These are phyloP conservation scores for Tripidium arundinaceum DNA, from an alignment of 202 grass and related monocot species.

Conservation along the genomic window DNA sequence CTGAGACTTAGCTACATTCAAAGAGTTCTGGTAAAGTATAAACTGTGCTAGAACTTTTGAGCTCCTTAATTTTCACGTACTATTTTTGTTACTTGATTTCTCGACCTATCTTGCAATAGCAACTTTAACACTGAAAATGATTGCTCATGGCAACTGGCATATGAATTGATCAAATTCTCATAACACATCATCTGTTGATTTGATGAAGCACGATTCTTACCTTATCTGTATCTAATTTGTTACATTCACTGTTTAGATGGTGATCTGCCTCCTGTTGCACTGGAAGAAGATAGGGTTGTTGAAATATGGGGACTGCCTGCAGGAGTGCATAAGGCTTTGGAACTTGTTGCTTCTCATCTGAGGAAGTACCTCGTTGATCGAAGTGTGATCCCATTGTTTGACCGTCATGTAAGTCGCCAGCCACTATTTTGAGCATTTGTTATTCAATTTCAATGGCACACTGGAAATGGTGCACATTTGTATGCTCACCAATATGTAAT, in stretches of 20 bases:
- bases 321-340: constrained; percentile 48
- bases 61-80: neutral
- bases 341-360: constrained; percentile 62
- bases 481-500: constrained; percentile 6
- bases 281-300: constrained; percentile 56
- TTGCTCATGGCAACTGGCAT: constrained; percentile 2
- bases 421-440: constrained; percentile 2
- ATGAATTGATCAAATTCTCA: constrained; percentile 4
- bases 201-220: neutral
- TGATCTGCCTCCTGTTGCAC: constrained; percentile 49
- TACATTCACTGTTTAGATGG: constrained; percentile 36
- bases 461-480: neutral
- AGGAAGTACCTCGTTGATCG: constrained; percentile 67
- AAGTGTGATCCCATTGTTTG: constrained; percentile 66
- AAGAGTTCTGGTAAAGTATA: constrained; percentile 10
- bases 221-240: constrained; percentile 23
- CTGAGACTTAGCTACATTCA: constrained; percentile 5
- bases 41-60: neutral
- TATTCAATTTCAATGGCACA: neutral
- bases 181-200: neutral
- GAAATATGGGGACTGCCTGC: constrained; percentile 57
- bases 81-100: neutral
- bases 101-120: constrained; percentile 5
- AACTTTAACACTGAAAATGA: constrained; percentile 14
- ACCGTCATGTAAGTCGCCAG: constrained; percentile 41